A percentile compares a stretch with the other conserved stretches of the same genome.
phyloP scores from a whole-genome alignment of 495 filamentous ascomycete genomes.

The Podospora anserina region DNA sequence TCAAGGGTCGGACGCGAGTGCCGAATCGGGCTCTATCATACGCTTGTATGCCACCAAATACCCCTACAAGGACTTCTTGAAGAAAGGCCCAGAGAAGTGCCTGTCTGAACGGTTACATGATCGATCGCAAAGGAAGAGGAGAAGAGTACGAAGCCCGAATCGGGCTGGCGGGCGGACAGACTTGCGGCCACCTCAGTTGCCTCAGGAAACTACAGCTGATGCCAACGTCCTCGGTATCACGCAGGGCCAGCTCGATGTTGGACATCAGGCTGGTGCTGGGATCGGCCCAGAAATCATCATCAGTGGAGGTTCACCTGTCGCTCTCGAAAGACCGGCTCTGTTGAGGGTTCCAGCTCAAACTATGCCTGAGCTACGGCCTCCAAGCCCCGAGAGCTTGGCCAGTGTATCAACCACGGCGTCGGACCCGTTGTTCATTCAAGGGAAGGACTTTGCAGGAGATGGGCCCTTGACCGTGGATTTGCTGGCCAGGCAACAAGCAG shows the following conservation, averaged over 20 bases:
- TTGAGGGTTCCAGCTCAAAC: constrained; percentile 32
- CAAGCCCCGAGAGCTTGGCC: constrained; percentile 30
- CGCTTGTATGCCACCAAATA: constrained; percentile 55
- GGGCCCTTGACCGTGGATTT: constrained; percentile 14
- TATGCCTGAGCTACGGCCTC: constrained; percentile 27
- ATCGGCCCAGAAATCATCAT: constrained; percentile 36
- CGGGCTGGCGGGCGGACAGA: background rate
- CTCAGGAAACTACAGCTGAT: constrained; percentile 19
- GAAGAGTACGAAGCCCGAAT: background rate
- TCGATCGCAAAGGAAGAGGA: constrained; percentile 17
- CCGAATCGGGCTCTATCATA: constrained; percentile 26
- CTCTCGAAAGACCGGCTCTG: constrained; percentile 10
- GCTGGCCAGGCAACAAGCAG: constrained; percentile 22
- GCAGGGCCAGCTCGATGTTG: background rate
- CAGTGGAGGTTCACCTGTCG: constrained; percentile 19
- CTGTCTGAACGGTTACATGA: constrained; percentile 41
- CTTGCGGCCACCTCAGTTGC: background rate
- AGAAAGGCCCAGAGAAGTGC: constrained; percentile 44
- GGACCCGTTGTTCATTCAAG: constrained; percentile 25
- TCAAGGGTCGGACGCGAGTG: background rate
- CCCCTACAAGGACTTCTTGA: constrained; percentile 48
- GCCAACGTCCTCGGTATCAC: background rate
- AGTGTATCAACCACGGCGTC: constrained; percentile 31
- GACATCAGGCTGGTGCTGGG: background rate
- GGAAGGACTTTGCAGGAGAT: constrained; percentile 10